A percentile compares a stretch with the other conserved stretches of the same genome.
Evolutionary conservation across 306 rosid genomes (phyloP).

Genomic region (Parietaria judaica): DNA sequence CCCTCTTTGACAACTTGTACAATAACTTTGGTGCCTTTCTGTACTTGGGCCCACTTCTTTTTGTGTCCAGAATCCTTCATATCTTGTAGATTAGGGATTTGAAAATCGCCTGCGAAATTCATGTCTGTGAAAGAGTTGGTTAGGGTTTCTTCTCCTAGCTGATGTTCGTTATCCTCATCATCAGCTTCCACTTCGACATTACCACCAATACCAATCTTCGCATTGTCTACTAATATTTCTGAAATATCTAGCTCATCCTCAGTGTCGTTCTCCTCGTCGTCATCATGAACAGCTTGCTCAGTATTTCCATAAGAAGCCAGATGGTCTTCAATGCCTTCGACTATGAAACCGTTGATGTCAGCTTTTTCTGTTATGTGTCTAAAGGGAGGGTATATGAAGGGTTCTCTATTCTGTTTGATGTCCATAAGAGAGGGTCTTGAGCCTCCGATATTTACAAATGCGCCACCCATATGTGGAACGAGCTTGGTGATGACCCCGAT

Average conservation of each 20-base stretch:
- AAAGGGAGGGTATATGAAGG: conserved; percentile 91
- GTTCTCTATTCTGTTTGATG: conserved; percentile 68
- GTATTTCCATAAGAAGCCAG: conserved; percentile 24
- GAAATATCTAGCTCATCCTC: conserved; percentile 69
- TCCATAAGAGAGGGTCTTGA: conserved; percentile 81
- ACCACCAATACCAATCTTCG: conserved; percentile 47
- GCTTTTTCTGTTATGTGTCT: conserved; percentile 40
- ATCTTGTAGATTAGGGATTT: conserved; percentile 38
- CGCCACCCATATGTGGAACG: conserved; percentile 96
- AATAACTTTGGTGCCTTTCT: conserved; percentile 78
- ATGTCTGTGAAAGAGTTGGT: conserved; percentile 23
- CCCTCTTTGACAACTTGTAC: conserved; percentile 98
- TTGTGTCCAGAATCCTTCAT: conserved; percentile 33
- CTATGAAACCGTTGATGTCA: conserved; percentile 24
- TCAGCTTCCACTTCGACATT: conserved; percentile 57
- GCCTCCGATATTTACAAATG: conserved; percentile 80
- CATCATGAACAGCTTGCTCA: conserved; percentile 38
- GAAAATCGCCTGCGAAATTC: conserved; percentile 44
- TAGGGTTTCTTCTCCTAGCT: conserved; percentile 36
- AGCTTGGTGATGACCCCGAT: conserved; percentile 76
- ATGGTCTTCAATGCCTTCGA: conserved; percentile 20
- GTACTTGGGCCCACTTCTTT: conserved; percentile 70
- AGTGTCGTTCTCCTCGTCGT: conserved; percentile 55
- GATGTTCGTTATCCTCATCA: conserved; percentile 55
- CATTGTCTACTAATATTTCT: conserved; percentile 46